Evolutionary conservation across 2,329 filamentous ascomycete genomes (phyloP).

Genomic region (Dothidotthia symphoricarpi): DNA sequence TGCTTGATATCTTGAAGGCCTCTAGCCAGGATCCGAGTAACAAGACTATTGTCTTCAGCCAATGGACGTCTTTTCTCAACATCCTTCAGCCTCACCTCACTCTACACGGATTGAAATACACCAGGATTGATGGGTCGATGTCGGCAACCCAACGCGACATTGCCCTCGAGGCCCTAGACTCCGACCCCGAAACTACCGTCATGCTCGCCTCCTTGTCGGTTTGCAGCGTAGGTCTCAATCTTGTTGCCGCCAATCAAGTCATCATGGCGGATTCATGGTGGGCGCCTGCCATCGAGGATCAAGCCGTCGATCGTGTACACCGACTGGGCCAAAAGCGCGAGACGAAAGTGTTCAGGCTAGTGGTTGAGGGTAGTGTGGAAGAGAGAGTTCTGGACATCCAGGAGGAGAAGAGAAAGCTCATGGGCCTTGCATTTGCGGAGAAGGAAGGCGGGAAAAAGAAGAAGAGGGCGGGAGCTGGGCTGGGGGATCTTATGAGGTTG

Average conservation of each 20-base stretch:
- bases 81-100: slow-evolving; percentile 68
- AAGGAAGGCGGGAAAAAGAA: slow-evolving; percentile 58
- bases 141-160: slow-evolving; percentile 66
- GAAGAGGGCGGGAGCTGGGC: slow-evolving; percentile 42
- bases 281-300: slow-evolving; percentile 87
- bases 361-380: slow-evolving; percentile 79
- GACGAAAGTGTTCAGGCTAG: slow-evolving; percentile 75
- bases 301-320: slow-evolving; percentile 85
- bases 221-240: slow-evolving; percentile 81
- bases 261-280: slow-evolving; percentile 86
- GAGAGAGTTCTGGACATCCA: slow-evolving; percentile 78
- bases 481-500: slow-evolving; percentile 47
- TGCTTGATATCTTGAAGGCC: slow-evolving; percentile 72
- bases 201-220: slow-evolving; percentile 80
- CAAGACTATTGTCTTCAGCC: slow-evolving; percentile 72
- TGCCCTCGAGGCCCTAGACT: slow-evolving; percentile 66
- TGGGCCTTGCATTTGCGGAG: slow-evolving; percentile 77
- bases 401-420: slow-evolving; percentile 72
- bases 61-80: slow-evolving; percentile 74
- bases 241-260: slow-evolving; percentile 82
- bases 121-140: slow-evolving; percentile 81
- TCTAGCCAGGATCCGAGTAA: slow-evolving; percentile 60
- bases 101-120: slow-evolving; percentile 60
- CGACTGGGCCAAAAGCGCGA: slow-evolving; percentile 77
- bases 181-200: slow-evolving; percentile 66